Conservation (phyloP, 2,329 filamentous ascomycete species). For the Xylariales sp. region DNA sequence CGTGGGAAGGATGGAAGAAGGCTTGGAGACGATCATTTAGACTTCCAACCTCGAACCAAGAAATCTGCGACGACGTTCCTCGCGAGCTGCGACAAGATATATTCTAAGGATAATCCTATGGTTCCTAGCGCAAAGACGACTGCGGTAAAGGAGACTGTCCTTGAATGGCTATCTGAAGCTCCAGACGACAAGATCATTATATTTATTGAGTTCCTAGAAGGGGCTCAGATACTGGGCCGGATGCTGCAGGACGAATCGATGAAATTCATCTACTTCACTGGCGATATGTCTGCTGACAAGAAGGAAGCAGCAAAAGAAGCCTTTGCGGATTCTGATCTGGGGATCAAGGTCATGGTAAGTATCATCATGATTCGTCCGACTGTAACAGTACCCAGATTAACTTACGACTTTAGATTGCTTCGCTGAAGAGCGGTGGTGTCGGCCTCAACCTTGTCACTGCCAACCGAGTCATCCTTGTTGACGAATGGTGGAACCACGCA, state of each 20-base stretch:
- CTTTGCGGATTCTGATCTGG: conserved; percentile 17
- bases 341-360: conserved; percentile 32
- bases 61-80: not conserved
- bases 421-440: conserved; percentile 30
- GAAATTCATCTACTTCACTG: conserved; percentile 33
- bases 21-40: not conserved
- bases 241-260: conserved; percentile 27
- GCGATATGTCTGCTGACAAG: conserved; percentile 14
- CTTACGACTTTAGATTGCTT: conserved; percentile 24
- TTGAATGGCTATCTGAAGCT: not conserved
- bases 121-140: conserved; percentile 1
- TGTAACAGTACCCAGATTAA: too few species aligned
- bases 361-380: too few species aligned
- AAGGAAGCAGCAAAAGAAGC: conserved; percentile 15
- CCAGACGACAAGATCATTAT: conserved; percentile 12
- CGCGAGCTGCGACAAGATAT: not conserved
- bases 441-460: conserved; percentile 37
- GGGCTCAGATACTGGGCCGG: conserved; percentile 26
- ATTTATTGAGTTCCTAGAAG: not conserved
- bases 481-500: conserved; percentile 58
- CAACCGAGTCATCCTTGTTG: conserved; percentile 50
- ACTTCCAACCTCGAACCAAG: not conserved
- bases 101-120: conserved; percentile 1
- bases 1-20: not conserved
- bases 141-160: not conserved